Evolutionary conservation across 768 basidiomycete genomes (phyloP).

Genomic region (Boletus subcaerulescens): DNA sequence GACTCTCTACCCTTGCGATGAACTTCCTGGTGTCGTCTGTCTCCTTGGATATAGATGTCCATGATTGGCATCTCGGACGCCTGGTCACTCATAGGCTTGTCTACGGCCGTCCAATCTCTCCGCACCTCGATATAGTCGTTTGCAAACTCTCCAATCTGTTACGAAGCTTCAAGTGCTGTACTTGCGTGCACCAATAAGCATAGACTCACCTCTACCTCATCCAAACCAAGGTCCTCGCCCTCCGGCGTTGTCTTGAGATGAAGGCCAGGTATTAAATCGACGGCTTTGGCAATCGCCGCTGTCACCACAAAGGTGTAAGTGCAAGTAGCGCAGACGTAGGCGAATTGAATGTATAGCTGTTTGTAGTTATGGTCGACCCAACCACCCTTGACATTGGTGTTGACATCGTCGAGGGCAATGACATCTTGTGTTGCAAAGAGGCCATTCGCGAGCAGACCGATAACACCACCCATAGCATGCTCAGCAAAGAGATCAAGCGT

Average conservation of each 20-base stretch:
- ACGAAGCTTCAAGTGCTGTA: background rate
- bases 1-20: constrained; percentile 11
- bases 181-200: background rate
- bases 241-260: constrained; percentile 50
- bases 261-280: constrained; percentile 59
- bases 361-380: constrained; percentile 78
- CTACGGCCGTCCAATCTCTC: constrained; percentile 48
- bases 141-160: constrained; percentile 66
- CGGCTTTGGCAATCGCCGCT: constrained; percentile 52
- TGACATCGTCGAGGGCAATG: constrained; percentile 68
- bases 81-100: constrained; percentile 13
- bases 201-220: constrained; percentile 61
- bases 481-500: constrained; percentile 91
- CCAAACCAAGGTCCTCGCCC: constrained; percentile 62
- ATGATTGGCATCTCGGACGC: constrained; percentile 6
- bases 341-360: constrained; percentile 76
- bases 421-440: constrained; percentile 70
- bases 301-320: constrained; percentile 62
- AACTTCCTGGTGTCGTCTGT: constrained; percentile 34
- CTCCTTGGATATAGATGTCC: constrained; percentile 28
- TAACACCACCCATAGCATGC: constrained; percentile 82
- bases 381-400: constrained; percentile 50
- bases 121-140: constrained; percentile 69
- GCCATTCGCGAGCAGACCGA: constrained; percentile 70
- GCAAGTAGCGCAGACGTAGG: constrained; percentile 56